A percentile compares a stretch with the other conserved stretches of the same genome.
These are phyloP conservation scores for Triticum turgidum DNA, from an alignment of 176 grass and related monocot species.

Conservation along the genomic window DNA sequence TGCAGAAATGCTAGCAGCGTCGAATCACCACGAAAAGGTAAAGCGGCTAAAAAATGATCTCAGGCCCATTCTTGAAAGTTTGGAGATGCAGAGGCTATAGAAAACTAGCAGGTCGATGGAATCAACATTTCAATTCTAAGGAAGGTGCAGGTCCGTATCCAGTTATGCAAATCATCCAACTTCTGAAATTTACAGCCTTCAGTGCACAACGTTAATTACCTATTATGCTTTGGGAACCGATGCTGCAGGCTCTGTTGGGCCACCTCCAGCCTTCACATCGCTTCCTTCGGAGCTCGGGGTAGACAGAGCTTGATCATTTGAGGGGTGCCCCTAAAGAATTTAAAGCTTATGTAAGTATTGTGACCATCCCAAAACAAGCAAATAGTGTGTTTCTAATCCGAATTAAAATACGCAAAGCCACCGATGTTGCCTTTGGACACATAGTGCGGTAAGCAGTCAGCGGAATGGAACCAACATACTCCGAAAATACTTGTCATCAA, in stretches of 20 bases:
- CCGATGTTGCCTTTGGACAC: too few relatives aligned
- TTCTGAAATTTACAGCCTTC: neutral
- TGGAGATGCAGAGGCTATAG: neutral
- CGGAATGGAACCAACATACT: too few relatives aligned
- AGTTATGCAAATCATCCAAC: too few relatives aligned
- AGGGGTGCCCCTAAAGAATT: constrained; percentile 54
- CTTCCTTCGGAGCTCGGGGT: constrained; percentile 32
- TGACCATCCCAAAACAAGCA: neutral
- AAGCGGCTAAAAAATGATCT: neutral
- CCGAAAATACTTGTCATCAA: too few relatives aligned
- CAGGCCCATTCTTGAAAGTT: neutral
- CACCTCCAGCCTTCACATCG: constrained; percentile 17
- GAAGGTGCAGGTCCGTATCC: too few relatives aligned
- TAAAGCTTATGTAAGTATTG: neutral
- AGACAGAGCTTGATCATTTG: constrained; percentile 40
- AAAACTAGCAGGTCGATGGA: neutral
- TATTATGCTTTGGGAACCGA: constrained; percentile 19
- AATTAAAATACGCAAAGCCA: too few relatives aligned
- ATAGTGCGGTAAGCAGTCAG: too few relatives aligned
- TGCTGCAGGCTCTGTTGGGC: constrained; percentile 29
- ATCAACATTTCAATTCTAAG: too few relatives aligned
- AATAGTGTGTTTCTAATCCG: too few relatives aligned
- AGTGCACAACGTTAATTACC: neutral
- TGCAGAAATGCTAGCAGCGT: too few relatives aligned
- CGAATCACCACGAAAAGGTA: too few relatives aligned